These are phyloP conservation scores for Aechmea fasciata DNA, from an alignment of 176 grass and related monocot species.

Conservation along the genomic window DNA sequence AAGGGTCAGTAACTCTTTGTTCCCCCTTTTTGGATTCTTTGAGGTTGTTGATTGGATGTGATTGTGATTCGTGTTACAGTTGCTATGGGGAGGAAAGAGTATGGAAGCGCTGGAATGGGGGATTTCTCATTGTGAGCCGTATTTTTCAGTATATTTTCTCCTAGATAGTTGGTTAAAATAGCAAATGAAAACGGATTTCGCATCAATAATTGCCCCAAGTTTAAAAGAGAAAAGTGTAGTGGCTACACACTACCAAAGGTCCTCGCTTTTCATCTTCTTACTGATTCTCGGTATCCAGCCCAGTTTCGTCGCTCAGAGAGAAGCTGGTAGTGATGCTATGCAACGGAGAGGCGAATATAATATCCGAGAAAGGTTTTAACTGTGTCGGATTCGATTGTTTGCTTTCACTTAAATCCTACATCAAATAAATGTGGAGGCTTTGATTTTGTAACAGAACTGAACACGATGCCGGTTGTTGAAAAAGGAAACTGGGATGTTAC, in stretches of 20 bases:
- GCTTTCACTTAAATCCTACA: background rate
- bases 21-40: background rate
- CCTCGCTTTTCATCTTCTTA: background rate
- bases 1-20: constrained; percentile 8
- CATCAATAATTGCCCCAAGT: too few relatives aligned
- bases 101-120: constrained; percentile 14
- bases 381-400: background rate
- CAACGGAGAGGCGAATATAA: constrained; percentile 19
- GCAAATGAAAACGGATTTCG: too few relatives aligned
- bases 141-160: background rate
- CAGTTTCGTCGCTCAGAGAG: constrained; percentile 29
- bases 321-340: constrained; percentile 29
- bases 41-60: background rate
- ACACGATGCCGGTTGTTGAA: constrained; percentile 28
- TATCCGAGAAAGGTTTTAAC: constrained; percentile 20
- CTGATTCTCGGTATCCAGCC: constrained; percentile 26
- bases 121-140: constrained; percentile 28
- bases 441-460: constrained; percentile 20
- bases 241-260: background rate
- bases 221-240: background rate
- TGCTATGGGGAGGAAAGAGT: constrained; percentile 21
- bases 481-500: constrained; percentile 25
- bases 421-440: background rate
- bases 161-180: background rate
- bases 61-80: constrained; percentile 14